Evolutionary conservation across 495 filamentous ascomycete genomes (phyloP).

Genomic region (Neurospora intermedia): DNA sequence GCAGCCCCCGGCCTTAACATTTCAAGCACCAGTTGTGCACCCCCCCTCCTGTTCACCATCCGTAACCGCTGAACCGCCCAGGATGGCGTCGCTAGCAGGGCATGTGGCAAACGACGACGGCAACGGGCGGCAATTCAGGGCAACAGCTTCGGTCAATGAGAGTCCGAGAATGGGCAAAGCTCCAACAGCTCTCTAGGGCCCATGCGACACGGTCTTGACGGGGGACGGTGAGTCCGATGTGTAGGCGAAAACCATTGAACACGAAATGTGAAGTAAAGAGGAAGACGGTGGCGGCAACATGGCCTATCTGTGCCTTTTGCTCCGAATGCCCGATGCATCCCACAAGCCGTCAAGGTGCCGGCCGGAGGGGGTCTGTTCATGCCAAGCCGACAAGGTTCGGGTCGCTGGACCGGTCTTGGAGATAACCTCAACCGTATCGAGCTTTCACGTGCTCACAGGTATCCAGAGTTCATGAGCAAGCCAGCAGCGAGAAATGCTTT

Average conservation of each 20-base stretch:
- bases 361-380: background rate
- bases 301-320: background rate
- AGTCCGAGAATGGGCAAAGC: background rate
- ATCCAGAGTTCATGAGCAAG: background rate
- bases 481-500: background rate
- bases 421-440: background rate
- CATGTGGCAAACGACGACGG: background rate
- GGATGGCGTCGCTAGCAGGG: background rate
- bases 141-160: background rate
- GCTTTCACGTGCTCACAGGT: background rate
- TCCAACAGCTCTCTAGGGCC: background rate
- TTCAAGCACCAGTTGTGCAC: background rate
- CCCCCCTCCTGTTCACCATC: background rate
- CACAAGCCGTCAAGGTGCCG: background rate
- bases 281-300: background rate
- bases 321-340: background rate
- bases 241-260: background rate
- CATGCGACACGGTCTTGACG: background rate
- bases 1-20: background rate
- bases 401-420: background rate
- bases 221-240: background rate
- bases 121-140: background rate
- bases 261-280: background rate
- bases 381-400: background rate
- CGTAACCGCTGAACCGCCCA: background rate